Base-by-base conservation (phyloP, 164 flowering plant genomes). In the Umbilicus rupestris region DNA sequence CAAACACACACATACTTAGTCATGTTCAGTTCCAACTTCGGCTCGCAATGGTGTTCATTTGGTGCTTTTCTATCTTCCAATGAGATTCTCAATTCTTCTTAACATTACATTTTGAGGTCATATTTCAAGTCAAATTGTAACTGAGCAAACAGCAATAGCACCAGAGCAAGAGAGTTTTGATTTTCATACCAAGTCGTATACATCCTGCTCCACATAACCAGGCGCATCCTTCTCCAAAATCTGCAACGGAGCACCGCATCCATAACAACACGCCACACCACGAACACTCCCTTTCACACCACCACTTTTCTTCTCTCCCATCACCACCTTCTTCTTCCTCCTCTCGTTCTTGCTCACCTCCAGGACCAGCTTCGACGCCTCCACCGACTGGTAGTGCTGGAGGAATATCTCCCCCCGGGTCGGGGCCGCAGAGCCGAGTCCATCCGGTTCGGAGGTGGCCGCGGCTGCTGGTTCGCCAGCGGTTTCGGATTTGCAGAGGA, bases 201-300 rank as follows among this genome's bases (percentile, higher is more conserved):
- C 87, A 17, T 79, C 84, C 14, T 71, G 70, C 20, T 89, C 89
- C 12, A 90, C 91, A 71, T 77, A 94, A 52, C 98, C 98, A 31
- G 97, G 98, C 64, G 92, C 84, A 73, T 87, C 96, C 15, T 41
- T 55, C 63, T 91, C 96, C 47, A 70, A 63, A 7, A 87, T 84
- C 78, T 91, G 97, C 76, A 94, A 75, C 24, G 97, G 96, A 67
- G 99, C 99, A 7, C 99, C 99, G 55, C 99, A 94, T 1, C 99
- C 99, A 47, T 89, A 94, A 69, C 99, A 94, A 70, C 63, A 68
- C 66, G 82, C 77, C 37, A 80, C 75, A 3, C 76, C 68, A 1
- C 72, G 22, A 33, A 70, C 47, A 47, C 72, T 37, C 3, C 30
- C 72, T 70, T 78, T 80, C 67, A 35, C 62, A 9, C 60, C 33